These are phyloP conservation scores for Blumeriella jaapii DNA, from an alignment of 2,329 filamentous ascomycete species.

Conservation along the genomic window DNA sequence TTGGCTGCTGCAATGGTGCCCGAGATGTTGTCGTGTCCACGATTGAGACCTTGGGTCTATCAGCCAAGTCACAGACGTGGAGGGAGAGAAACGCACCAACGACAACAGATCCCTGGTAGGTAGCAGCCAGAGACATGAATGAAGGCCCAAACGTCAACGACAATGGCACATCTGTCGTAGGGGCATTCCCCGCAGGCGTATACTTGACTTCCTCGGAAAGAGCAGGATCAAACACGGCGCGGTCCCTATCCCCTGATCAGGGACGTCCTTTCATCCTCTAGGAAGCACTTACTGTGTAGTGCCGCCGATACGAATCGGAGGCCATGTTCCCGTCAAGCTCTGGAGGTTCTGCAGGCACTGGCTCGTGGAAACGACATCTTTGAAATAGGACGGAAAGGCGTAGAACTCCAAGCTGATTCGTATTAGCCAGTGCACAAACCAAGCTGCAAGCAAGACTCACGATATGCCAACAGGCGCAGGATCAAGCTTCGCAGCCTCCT, in stretches of 20 bases:
- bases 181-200: slow-evolving; percentile 35
- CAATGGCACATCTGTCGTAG: slow-evolving; percentile 35
- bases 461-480: slow-evolving; percentile 35
- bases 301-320: slow-evolving; percentile 45
- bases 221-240: slow-evolving; percentile 38
- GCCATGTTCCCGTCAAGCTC: slow-evolving; percentile 38
- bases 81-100: slow-evolving; percentile 27
- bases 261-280: background rate
- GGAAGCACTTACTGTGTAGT: slow-evolving; percentile 37
- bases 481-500: slow-evolving; percentile 22
- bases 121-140: slow-evolving; percentile 38
- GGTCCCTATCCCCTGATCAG: slow-evolving; percentile 30
- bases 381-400: slow-evolving; percentile 42
- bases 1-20: slow-evolving; percentile 43
- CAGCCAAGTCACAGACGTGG: background rate
- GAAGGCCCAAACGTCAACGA: slow-evolving; percentile 40
- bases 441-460: slow-evolving; percentile 24
- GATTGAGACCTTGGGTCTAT: slow-evolving; percentile 33
- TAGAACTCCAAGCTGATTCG: slow-evolving; percentile 42
- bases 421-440: background rate
- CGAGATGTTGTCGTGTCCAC: slow-evolving; percentile 38
- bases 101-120: slow-evolving; percentile 38
- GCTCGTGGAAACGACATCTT: slow-evolving; percentile 37
- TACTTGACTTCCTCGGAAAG: slow-evolving; percentile 38
- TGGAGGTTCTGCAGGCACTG: slow-evolving; percentile 42